These are phyloP conservation scores for Trichoderma sp. DNA, from an alignment of 2,329 filamentous ascomycete genomes.

Conservation along the genomic window DNA sequence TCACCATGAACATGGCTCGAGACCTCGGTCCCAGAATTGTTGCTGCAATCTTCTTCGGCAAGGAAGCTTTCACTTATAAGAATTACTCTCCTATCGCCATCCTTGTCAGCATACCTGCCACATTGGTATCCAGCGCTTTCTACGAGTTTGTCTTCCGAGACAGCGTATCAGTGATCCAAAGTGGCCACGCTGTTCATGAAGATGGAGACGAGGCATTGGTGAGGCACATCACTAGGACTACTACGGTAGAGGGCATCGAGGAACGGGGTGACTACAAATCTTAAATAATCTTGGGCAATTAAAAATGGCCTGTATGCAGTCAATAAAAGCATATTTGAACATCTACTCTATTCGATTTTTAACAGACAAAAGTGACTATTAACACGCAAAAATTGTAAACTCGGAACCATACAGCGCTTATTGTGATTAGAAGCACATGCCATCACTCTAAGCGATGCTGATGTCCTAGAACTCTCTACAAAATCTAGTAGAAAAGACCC, in stretches of 20 bases:
- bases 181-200: conserved; percentile 47
- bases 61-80: conserved; percentile 36
- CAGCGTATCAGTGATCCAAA: conserved; percentile 54
- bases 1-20: conserved; percentile 60
- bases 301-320: background rate
- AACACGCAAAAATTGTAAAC: background rate
- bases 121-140: conserved; percentile 56
- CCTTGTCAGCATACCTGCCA: conserved; percentile 61
- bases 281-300: background rate
- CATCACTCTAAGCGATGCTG: background rate
- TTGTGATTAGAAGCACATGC: background rate
- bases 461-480: background rate
- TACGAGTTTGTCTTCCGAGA: conserved; percentile 61
- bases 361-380: background rate
- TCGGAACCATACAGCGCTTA: background rate
- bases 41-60: conserved; percentile 56
- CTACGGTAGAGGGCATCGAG: conserved; percentile 16
- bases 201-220: conserved; percentile 32
- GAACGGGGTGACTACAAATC: conserved; percentile 4
- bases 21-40: conserved; percentile 64
- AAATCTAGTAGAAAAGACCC: background rate
- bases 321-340: background rate
- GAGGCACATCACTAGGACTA: conserved; percentile 30
- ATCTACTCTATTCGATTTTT: background rate
- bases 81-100: conserved; percentile 57